phyloP scores from a whole-genome alignment of 257 asterid genomes.

The Lavandula angustifolia region DNA sequence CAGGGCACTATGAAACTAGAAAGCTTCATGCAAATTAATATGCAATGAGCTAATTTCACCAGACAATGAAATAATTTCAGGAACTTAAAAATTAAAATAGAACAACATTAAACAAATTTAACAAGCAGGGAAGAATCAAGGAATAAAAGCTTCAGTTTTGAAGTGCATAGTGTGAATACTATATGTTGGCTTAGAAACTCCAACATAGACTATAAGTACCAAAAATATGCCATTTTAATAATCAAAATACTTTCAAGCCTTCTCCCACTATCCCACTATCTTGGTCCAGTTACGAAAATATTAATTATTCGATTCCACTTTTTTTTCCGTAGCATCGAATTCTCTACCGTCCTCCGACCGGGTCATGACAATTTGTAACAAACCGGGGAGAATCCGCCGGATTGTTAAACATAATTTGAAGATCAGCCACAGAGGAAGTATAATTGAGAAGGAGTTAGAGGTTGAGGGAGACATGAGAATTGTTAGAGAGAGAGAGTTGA shows the following conservation, averaged over 20 bases:
- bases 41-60: conserved; percentile 8
- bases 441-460: no score
- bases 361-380: no score
- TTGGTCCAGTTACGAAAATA: no score
- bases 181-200: background rate
- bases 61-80: conserved; percentile 14
- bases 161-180: background rate
- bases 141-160: background rate
- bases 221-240: conserved; percentile 13
- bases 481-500: no score
- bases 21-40: background rate
- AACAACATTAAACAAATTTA: background rate
- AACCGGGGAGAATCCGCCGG: no score
- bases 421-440: no score
- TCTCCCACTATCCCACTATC: no score
- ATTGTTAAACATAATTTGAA: no score
- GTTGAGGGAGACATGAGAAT: no score
- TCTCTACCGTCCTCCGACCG: no score
- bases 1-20: background rate
- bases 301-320: no score
- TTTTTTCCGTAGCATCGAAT: no score
- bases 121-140: background rate
- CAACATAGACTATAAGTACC: background rate
- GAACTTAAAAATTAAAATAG: background rate
- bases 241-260: conserved; percentile 19